Conservation (phyloP, 495 filamentous ascomycete genomes). For the Immersiella caudata region DNA sequence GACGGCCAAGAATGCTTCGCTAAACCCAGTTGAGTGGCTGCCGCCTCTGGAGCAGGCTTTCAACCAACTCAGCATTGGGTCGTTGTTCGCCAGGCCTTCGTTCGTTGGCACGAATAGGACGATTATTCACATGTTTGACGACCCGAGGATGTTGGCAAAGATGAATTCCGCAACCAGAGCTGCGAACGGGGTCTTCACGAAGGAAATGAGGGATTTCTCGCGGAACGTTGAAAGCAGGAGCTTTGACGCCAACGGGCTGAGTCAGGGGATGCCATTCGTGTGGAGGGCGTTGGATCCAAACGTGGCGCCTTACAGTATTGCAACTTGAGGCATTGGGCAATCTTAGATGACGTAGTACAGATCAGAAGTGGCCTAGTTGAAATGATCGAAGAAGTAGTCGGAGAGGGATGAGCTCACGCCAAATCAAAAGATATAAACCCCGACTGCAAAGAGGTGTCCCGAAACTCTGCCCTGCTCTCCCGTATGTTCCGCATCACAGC, state of each 20-base stretch:
- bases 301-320: neutral
- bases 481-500: too few species aligned
- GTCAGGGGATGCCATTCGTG: neutral
- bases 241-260: neutral
- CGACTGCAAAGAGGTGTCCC: too few species aligned
- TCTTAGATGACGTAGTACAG: too few species aligned
- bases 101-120: neutral
- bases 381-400: too few species aligned
- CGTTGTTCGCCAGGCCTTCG: neutral
- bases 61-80: neutral
- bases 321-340: too few species aligned
- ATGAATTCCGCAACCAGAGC: neutral
- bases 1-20: neutral
- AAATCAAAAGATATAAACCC: too few species aligned
- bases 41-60: neutral
- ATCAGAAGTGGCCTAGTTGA: too few species aligned
- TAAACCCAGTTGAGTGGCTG: neutral
- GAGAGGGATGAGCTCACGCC: too few species aligned
- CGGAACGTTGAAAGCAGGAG: neutral
- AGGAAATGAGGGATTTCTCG: neutral
- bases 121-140: neutral
- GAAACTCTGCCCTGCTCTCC: too few species aligned
- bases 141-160: neutral
- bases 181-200: neutral
- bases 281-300: neutral